Evolutionary conservation across 192 early-diverging fungal genomes (phyloP).

Genomic region (Rhizoclosmatium globosum): DNA sequence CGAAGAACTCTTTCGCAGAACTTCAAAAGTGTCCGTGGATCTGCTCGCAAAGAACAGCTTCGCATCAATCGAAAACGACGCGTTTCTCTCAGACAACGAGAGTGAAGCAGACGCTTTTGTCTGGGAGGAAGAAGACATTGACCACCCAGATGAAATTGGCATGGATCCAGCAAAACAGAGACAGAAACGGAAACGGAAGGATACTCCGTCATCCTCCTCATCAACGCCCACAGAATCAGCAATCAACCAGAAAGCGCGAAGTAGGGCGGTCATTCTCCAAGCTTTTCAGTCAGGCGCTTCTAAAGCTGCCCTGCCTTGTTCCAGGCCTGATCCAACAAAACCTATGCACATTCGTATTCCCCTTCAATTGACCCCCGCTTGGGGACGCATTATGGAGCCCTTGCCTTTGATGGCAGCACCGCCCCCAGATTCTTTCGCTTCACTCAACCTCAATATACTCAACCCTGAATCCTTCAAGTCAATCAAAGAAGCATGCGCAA

Average conservation of each 20-base stretch:
- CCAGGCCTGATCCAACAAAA: constrained; percentile 32
- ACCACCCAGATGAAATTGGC: background rate
- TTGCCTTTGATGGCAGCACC: background rate
- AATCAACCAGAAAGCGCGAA: background rate
- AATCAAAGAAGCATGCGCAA: constrained; percentile 12
- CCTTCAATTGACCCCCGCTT: constrained; percentile 9
- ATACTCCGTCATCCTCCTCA: too few relatives aligned
- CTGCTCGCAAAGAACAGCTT: background rate
- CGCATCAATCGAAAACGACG: background rate
- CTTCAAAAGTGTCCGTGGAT: constrained; percentile 9
- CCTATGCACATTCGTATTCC: constrained; percentile 31
- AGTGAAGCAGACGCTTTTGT: background rate
- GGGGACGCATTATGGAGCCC: constrained; percentile 5
- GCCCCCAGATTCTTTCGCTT: too few relatives aligned
- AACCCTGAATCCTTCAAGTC: constrained; percentile 5
- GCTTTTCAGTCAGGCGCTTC: constrained; percentile 2
- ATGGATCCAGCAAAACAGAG: too few relatives aligned
- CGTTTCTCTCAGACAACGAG: background rate
- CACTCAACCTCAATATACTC: constrained; percentile 6
- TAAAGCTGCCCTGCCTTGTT: background rate
- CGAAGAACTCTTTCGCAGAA: constrained; percentile 32
- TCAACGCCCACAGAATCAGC: too few relatives aligned
- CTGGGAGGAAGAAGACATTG: background rate
- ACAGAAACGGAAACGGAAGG: too few relatives aligned
- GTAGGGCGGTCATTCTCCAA: background rate